These are phyloP conservation scores for Haplosporangium gracile DNA, from an alignment of 192 early-diverging fungal species.

Conservation along the genomic window DNA sequence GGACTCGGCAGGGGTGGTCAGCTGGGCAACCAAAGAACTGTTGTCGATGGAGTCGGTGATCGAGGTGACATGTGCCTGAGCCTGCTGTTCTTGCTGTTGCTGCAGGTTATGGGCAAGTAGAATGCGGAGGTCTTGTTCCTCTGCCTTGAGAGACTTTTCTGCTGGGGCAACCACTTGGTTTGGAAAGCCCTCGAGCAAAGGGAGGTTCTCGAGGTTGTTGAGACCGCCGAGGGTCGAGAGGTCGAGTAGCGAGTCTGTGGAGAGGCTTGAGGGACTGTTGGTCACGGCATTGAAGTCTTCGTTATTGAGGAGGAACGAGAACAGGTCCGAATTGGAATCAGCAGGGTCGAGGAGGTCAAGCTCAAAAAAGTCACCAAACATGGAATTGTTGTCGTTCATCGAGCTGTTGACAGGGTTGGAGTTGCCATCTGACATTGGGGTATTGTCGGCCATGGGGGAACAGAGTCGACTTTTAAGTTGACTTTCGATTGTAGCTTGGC, in stretches of 20 bases:
- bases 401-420: background rate
- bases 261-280: background rate
- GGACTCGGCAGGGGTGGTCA: background rate
- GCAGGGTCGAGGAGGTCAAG: constrained; percentile 35
- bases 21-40: background rate
- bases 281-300: constrained; percentile 17
- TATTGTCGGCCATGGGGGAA: background rate
- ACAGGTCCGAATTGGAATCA: constrained; percentile 15
- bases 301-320: constrained; percentile 29
- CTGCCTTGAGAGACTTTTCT: background rate
- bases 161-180: background rate
- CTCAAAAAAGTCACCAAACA: constrained; percentile 40
- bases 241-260: background rate
- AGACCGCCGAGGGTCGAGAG: background rate
- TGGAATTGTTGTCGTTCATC: constrained; percentile 19
- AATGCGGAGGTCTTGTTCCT: background rate
- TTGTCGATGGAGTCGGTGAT: background rate
- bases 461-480: background rate
- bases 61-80: background rate
- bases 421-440: background rate
- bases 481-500: background rate
- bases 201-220: background rate
- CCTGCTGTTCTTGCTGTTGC: constrained; percentile 7
- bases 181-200: background rate
- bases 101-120: constrained; percentile 5